Evolutionary conservation across 441 rosid species (phyloP), one percentile per base, ranked within the genome.

Genomic region (Gossypium schwendimanii): DNA sequence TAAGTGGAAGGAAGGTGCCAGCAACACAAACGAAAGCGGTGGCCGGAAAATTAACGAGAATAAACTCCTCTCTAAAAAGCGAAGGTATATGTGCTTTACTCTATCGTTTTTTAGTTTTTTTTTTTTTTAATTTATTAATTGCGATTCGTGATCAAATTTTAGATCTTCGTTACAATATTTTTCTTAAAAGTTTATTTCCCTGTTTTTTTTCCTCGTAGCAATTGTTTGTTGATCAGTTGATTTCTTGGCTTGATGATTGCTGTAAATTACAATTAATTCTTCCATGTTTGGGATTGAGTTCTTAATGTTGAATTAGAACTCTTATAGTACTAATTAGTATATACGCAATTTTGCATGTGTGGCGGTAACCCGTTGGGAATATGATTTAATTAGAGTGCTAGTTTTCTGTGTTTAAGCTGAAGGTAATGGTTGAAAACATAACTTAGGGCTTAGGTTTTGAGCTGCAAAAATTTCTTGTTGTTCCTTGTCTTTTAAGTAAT

Each of bases 1-100:
- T 81, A 92, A 92, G 82, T 94, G 99, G 98, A 92, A 94, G 88
- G 97, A 90, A 80, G 98, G 98, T 50, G 99, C 99, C 76, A 86
- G 90, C 78, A 92, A 94, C 86, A 88, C 93, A 61, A 86, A 78
- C 54, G 99, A 94, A 82, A 88, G 93, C 50, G 98, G 98, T 67
- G 98, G 98, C 50, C 97, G 99, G 33, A 94, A 94, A 77, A 82
- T 92, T 87, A 92, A 94, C 80, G 98, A 94, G 89, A 94, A 94
- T 85, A 94, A 92, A 53, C 99, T 92, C 81, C 97, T 94, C 79
- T 92, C 98, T 60, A 91, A 91, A 77, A 94, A 94, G 76, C 81
- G 81, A 62, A 83, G 97, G 96, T 91, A 1, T 45, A 0, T 36
- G 41, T 60, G 1, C 33, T 61, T 45, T 33, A 0, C 11, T 15